phyloP scores from a whole-genome alignment of 116 monocot genomes.

The Phalaenopsis hybrid region DNA sequence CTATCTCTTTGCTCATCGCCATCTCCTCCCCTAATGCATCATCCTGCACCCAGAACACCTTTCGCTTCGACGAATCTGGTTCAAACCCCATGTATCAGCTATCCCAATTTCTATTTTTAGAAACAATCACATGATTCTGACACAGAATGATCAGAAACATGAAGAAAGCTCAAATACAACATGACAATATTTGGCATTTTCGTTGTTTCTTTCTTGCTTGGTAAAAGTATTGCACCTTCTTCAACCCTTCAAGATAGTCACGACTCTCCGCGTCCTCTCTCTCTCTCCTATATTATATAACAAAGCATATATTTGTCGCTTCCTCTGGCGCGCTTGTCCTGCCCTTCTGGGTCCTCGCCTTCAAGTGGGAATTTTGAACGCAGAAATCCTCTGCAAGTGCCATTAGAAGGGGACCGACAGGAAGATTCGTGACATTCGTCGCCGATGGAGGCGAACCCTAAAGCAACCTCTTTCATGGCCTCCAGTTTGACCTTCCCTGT shows the following conservation, averaged over 20 bases:
- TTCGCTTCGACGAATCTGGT: constrained; percentile 3
- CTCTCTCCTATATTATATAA: background rate
- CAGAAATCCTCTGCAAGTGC: no score
- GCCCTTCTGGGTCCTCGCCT: no score
- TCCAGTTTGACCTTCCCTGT: no score
- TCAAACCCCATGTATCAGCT: background rate
- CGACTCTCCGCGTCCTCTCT: background rate
- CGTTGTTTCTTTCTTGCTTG: background rate
- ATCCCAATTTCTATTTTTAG: background rate
- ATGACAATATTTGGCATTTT: background rate
- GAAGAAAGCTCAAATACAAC: no score
- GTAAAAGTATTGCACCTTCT: background rate
- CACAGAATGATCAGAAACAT: background rate
- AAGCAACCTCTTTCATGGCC: no score
- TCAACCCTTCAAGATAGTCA: background rate
- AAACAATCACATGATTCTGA: background rate
- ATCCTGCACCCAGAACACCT: constrained; percentile 2
- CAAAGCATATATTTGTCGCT: background rate
- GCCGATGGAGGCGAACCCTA: no score
- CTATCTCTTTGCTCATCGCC: background rate
- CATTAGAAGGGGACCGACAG: no score
- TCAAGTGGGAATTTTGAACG: no score
- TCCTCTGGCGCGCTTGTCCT: background rate
- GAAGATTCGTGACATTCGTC: no score
- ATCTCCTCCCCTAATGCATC: constrained; percentile 3